A percentile compares a stretch with the other conserved stretches of the same genome.
These are phyloP conservation scores for Nidularia sp. DNA, from an alignment of 768 basidiomycete species.

Conservation along the genomic window DNA sequence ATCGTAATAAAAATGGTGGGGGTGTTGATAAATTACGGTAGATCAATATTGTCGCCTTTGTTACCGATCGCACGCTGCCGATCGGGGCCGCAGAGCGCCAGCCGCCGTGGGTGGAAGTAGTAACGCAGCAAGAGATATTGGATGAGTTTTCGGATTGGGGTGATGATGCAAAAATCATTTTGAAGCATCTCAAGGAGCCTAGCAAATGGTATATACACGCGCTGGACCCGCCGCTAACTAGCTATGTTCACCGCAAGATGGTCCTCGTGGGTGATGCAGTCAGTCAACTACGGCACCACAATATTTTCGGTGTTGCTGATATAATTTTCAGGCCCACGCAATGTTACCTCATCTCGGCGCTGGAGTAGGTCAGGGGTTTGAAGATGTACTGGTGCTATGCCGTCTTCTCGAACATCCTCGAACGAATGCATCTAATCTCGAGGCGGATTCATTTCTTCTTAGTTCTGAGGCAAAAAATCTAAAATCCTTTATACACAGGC, in stretches of 20 bases:
- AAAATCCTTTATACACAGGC: constrained; percentile 20
- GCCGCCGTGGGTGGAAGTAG: constrained; percentile 37
- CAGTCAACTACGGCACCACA: constrained; percentile 8
- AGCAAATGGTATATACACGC: constrained; percentile 53
- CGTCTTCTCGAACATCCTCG: constrained; percentile 39
- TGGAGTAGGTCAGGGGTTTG: constrained; percentile 57
- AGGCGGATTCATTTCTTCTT: constrained; percentile 20
- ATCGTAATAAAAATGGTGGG: too few relatives aligned
- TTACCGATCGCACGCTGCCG: constrained; percentile 22
- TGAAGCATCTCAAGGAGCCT: constrained; percentile 37
- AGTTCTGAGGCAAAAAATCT: not conserved
- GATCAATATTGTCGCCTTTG: constrained; percentile 46
- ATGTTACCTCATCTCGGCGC: constrained; percentile 59
- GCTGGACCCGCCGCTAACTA: constrained; percentile 38
- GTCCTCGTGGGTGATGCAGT: constrained; percentile 54
- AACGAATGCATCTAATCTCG: constrained; percentile 32
- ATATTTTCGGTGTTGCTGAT: not conserved
- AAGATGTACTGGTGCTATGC: constrained; percentile 46
- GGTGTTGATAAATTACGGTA: too few relatives aligned
- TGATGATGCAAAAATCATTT: constrained; percentile 32
- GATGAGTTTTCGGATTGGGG: constrained; percentile 42
- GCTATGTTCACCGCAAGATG: constrained; percentile 38
- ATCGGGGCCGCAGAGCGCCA: constrained; percentile 20
- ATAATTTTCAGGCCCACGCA: constrained; percentile 42
- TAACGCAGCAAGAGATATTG: constrained; percentile 37